Evolutionary conservation across 495 filamentous ascomycete genomes (phyloP).

Genomic region (Aspergillus indologenus): DNA sequence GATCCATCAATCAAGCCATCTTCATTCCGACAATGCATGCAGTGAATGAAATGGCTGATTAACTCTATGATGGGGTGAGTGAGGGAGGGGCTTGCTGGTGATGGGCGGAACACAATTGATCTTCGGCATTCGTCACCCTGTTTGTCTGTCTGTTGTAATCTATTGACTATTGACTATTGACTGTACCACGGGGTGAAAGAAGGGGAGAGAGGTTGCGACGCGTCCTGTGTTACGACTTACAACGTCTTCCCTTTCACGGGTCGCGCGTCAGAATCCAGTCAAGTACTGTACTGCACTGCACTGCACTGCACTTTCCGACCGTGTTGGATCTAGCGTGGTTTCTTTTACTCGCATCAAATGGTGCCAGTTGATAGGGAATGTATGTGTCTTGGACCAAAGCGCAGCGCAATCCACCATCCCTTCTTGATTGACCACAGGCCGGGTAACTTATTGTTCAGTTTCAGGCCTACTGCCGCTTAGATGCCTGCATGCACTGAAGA

Average conservation of each 20-base stretch:
- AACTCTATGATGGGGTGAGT: not conserved
- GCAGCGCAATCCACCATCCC: not conserved
- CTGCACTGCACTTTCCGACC: not conserved
- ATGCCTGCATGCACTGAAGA: slow-evolving; percentile 21
- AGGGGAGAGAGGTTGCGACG: not conserved
- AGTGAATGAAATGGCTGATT: not conserved
- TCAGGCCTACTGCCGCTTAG: slow-evolving; percentile 23
- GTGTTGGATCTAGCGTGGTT: not conserved
- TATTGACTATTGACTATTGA: not conserved
- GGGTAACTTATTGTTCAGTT: slow-evolving; percentile 15
- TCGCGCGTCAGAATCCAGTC: not conserved
- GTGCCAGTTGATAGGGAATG: slow-evolving; percentile 11
- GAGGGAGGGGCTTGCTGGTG: no score
- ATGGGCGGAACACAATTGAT: not conserved
- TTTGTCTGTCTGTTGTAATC: not conserved
- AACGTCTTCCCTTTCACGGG: not conserved
- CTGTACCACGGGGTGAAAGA: not conserved
- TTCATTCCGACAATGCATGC: not conserved
- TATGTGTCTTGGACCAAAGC: slow-evolving; percentile 14
- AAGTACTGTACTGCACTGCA: not conserved
- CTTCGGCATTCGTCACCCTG: not conserved
- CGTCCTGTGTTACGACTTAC: not conserved
- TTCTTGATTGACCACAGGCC: no score
- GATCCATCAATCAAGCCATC: not conserved
- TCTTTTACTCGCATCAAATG: slow-evolving; percentile 11